Base-by-base conservation (phyloP, 2,329 filamentous ascomycete species). In the Spiromastix sp. region DNA sequence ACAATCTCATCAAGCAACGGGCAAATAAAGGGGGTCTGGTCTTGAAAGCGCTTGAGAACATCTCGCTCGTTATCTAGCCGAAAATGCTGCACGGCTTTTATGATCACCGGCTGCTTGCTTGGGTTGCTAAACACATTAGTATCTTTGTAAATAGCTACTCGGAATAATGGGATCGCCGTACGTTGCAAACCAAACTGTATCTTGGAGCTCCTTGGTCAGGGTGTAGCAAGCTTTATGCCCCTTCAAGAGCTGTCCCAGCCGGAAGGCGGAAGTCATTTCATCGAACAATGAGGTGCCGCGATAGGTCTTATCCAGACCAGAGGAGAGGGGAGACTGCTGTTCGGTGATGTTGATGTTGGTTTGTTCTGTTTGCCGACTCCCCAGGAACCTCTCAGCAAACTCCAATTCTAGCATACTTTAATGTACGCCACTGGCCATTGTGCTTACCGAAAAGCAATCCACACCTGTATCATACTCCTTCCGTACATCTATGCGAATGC, bases 41-140 rank as follows among this genome's bases (percentile, higher is more conserved):
- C 10, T 42, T 54, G 49, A 31, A 55, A 52, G 21, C 35, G 47
- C 18, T 34, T 26, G 7, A 52, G 40, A 20, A 52, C 27, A 27
- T 52, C 46, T 27, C 42, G 38, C 37, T 52, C 48, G 22, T 51
- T 55, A 10, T 49, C 31, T 19, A 52, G 30, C 22, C 44, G 42
- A 32, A 47, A 50, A 33, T 48, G 39, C n/a, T 36, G 28, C 12
- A 46, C 39, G 22, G 39, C 42, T 32, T 50, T 50, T 5, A 44
- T 32, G 4, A 50, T 34, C n/a, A 47, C 35, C 9, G 30, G 40
- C 29, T 49, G 33, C 10, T 45, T 34, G 26, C 22, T 37, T 47
- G 36, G 24, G 40, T 43, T 33, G 40, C 16, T 34, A 24, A 2
- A 11, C 21, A 7, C n/a, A 24, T 24, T n/a, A 24, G 21, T 24